Evolutionary conservation across 768 basidiomycete genomes (phyloP).

Genomic region (Lyophyllum atratum): DNA sequence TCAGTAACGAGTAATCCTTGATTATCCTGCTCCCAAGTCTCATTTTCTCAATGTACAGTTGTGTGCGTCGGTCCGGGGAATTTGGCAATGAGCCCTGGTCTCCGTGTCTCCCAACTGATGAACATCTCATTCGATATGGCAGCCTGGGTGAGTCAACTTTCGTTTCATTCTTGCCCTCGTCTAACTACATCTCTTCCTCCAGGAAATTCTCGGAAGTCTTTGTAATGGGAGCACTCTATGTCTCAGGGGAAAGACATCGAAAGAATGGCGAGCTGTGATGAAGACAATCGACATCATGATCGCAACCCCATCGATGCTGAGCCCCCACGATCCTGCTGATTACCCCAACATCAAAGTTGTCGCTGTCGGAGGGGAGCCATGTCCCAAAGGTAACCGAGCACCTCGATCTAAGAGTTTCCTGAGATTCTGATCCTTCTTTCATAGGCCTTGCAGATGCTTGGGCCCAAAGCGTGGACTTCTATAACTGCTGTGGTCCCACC

Average conservation of each 20-base stretch:
- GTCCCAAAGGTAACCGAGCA: constrained; percentile 46
- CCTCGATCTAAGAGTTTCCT: neutral
- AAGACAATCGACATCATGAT: constrained; percentile 53
- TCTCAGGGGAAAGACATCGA: constrained; percentile 49
- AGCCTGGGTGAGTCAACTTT: constrained; percentile 44
- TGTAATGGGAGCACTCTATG: constrained; percentile 54
- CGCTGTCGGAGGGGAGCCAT: constrained; percentile 53
- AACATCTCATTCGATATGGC: constrained; percentile 70
- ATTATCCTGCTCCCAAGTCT: neutral
- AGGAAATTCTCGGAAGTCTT: constrained; percentile 55
- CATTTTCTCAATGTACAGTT: constrained; percentile 19
- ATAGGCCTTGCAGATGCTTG: constrained; percentile 42
- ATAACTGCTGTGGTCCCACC: constrained; percentile 55
- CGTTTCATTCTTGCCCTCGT: constrained; percentile 11
- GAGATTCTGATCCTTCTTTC: neutral
- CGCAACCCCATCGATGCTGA: constrained; percentile 53
- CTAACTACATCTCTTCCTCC: constrained; percentile 38
- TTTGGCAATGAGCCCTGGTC: constrained; percentile 53
- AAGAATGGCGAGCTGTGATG: constrained; percentile 50
- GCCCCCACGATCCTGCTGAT: constrained; percentile 44
- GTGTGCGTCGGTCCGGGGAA: constrained; percentile 49
- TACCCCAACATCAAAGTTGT: constrained; percentile 55
- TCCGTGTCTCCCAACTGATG: constrained; percentile 58
- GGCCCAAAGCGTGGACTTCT: constrained; percentile 41
- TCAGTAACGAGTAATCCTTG: constrained; percentile 36